Percentiles rank a stretch among this genome's conserved stretches.
phyloP scores from a whole-genome alignment of 1,139 yeast genomes.

The Yamadazyma blattariae region DNA sequence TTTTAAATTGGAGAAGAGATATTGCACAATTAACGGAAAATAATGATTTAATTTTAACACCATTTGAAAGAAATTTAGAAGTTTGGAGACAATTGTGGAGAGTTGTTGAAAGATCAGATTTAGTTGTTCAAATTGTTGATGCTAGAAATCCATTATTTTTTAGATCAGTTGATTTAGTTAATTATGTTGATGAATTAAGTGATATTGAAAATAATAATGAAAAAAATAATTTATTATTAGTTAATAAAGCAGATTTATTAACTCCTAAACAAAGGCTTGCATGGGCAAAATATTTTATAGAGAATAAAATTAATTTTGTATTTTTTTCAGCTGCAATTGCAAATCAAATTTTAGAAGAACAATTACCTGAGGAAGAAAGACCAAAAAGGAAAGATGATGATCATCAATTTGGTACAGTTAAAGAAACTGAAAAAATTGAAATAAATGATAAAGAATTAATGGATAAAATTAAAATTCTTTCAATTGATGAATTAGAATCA shows the following conservation, averaged over 20 bases:
- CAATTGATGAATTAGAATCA: constrained; percentile 81
- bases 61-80: constrained; percentile 94
- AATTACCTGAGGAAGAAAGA: constrained; percentile 34
- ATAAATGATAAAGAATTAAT: constrained; percentile 18
- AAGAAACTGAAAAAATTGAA: constrained; percentile 6
- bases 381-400: constrained; percentile 15
- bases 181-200: constrained; percentile 68
- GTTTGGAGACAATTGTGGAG: constrained; percentile 99
- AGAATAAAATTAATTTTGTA: constrained; percentile 72
- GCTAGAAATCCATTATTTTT: constrained; percentile 92
- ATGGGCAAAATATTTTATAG: constrained; percentile 84
- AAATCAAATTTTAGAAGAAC: constrained; percentile 63
- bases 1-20: constrained; percentile 89
- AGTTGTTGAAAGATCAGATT: constrained; percentile 92
- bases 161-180: constrained; percentile 85
- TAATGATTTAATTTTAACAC: constrained; percentile 83
- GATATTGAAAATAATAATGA: constrained; percentile 47
- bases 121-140: constrained; percentile 96
- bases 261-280: constrained; percentile 69
- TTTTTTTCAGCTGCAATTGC: constrained; percentile 93
- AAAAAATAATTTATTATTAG: constrained; percentile 77
- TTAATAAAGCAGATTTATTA: constrained; percentile 91
- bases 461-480: constrained; percentile 65
- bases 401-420: constrained; percentile 10
- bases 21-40: constrained; percentile 82